Percentiles rank a stretch among this genome's conserved stretches.
phyloP scores from a whole-genome alignment of 257 asterid species.

The Solanum lycopersicoides region DNA sequence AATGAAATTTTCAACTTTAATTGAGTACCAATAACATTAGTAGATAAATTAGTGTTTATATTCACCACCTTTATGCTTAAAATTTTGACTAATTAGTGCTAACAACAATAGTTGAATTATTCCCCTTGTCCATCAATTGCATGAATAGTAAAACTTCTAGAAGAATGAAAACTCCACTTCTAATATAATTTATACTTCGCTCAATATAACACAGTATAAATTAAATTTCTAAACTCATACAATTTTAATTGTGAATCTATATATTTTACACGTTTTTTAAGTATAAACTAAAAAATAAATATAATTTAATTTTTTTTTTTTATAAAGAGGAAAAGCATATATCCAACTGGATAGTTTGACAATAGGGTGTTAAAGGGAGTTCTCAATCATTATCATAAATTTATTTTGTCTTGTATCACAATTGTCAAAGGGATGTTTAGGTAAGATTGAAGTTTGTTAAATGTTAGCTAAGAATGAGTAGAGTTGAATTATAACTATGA shows the following conservation, averaged over 20 bases:
- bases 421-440: neutral
- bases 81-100: neutral
- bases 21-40: neutral
- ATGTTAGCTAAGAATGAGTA: neutral
- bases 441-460: neutral
- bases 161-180: neutral
- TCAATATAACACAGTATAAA: neutral
- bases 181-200: neutral
- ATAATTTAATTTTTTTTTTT: too few relatives aligned
- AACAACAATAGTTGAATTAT: neutral
- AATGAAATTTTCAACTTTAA: neutral
- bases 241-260: neutral
- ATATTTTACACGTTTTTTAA: neutral
- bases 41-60: neutral
- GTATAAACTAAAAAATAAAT: neutral
- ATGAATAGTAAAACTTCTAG: neutral
- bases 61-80: neutral
- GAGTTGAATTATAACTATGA: neutral
- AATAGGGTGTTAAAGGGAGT: neutral
- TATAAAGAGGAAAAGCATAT: neutral
- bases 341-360: neutral
- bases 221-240: neutral
- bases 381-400: neutral
- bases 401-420: neutral
- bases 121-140: neutral